A percentile compares a stretch with the other conserved stretches of the same genome.
phyloP scores from a whole-genome alignment of 75 land plant genomes.

The Azolla pinnata region DNA sequence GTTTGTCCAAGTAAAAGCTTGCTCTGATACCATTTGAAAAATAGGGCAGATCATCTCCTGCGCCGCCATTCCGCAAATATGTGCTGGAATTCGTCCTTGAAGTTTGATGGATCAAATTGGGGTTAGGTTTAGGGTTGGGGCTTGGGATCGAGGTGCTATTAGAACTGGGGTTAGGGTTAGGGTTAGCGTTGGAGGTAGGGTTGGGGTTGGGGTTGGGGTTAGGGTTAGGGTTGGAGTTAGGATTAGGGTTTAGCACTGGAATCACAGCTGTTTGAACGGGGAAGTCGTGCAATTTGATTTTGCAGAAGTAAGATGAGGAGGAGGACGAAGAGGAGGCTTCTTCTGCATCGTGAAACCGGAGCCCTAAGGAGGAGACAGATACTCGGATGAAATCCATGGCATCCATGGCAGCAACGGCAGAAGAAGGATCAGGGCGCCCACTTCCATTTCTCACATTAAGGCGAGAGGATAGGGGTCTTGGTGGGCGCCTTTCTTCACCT shows the following conservation, averaged over 20 bases:
- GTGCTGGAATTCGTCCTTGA: no score
- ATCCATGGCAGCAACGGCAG: conserved; percentile 39
- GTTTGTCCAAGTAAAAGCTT: conserved; percentile 53
- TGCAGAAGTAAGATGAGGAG: conserved; percentile 53
- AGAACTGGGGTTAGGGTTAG: no score
- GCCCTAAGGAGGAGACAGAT: conserved; percentile 53
- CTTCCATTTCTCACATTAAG: conserved; percentile 1
- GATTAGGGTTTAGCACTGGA: conserved; percentile 30
- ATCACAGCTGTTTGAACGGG: conserved; percentile 42
- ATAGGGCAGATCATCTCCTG: no score
- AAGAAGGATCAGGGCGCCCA: neutral
- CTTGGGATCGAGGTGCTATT: no score
- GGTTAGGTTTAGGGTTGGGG: no score
- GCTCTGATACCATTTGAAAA: conserved; percentile 31
- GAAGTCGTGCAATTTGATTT: conserved; percentile 42
- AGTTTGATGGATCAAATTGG: no score
- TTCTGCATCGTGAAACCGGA: conserved; percentile 51
- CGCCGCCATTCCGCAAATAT: no score
- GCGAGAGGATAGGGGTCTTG: no score
- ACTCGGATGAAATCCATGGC: conserved; percentile 68
- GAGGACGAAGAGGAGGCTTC: conserved; percentile 53
- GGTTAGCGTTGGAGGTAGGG: no score
- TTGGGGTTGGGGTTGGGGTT: no score
- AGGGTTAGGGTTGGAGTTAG: neutral
- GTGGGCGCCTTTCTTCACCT: no score